Evolutionary conservation across 306 rosid genomes (phyloP), one percentile per base, ranked within the genome.

Genomic region (Lathyrus tuberosus): DNA sequence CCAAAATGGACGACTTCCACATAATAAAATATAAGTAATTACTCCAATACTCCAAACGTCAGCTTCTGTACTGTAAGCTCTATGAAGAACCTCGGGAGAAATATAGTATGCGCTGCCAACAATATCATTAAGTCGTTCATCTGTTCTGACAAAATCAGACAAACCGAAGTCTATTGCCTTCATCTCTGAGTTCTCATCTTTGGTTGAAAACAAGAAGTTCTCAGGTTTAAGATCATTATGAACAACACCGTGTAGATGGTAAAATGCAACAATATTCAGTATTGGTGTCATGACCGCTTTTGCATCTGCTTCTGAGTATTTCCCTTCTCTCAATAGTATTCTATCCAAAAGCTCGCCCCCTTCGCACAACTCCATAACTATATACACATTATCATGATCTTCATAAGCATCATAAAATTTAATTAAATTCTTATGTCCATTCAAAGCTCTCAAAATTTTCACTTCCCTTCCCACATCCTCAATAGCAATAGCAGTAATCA

Each of bases 1-100:
- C 98, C 98, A 93, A 83, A 93, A 93, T 68, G 98, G 98, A 63
- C 98, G 96, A 76, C 98, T 90, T 40, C 98, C 98, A 65, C 98
- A 93, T 73, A 93, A 81, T 47, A 93, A 85, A 72, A 90, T 90
- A 73, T 88, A 93, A 40, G 98, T 93, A 84, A 93, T 90, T 73
- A 93, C 98, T 1, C 98, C 98, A 63, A 93, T 78, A 62, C 98
- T 93, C 98, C 98, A 93, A 26, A 86, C 81, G 43, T 93, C 98
- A 37, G 98, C 98, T 76, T 90, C 98, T 24, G 98, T 86, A 42
- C 82, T 83, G 79, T 90, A 93, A 59, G 97, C 83, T 79, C 97
- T 85, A 65, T 87, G 98, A 41, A 93, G 82, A 77, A 93, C 98
- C 84, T 93, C 98, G 0, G 98, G 98, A 72, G 98, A 96, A 15